A percentile compares a stretch with the other conserved stretches of the same genome.
Conservation (phyloP, 768 basidiomycete genomes). For the Steccherinum ochraceum region DNA sequence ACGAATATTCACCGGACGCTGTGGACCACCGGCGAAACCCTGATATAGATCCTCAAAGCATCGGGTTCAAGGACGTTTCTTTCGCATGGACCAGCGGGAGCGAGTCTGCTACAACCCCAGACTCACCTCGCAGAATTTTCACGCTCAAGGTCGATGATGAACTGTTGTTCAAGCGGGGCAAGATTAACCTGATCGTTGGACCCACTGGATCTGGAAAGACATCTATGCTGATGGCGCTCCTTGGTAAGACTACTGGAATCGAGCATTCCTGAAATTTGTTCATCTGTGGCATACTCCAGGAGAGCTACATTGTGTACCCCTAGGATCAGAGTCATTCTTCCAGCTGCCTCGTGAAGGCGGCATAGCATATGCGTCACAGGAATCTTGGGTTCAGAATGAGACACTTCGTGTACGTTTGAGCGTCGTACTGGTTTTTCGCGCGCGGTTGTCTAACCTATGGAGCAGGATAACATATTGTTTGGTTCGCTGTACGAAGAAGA, state of each 20-base stretch:
- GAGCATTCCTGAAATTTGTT: too few relatives aligned
- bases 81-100: constrained; percentile 23
- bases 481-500: constrained; percentile 37
- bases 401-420: constrained; percentile 46
- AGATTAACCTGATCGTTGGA: constrained; percentile 25
- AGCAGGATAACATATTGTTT: constrained; percentile 45
- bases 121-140: constrained; percentile 21
- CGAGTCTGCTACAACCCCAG: constrained; percentile 6
- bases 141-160: constrained; percentile 22
- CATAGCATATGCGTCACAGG: constrained; percentile 75
- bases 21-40: constrained; percentile 7
- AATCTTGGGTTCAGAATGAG: constrained; percentile 79
- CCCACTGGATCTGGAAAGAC: constrained; percentile 28
- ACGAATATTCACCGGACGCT: constrained; percentile 11
- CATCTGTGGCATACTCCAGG: too few relatives aligned
- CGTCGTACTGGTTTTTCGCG: background rate
- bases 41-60: constrained; percentile 1
- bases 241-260: too few relatives aligned
- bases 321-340: constrained; percentile 51
- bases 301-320: constrained; percentile 58
- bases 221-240: constrained; percentile 25
- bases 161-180: constrained; percentile 20
- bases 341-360: constrained; percentile 63
- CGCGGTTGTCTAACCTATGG: too few relatives aligned
- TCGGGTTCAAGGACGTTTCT: constrained; percentile 20